Base-by-base conservation (phyloP, 1,139 yeast genomes). In the Candida sanyaensis region DNA sequence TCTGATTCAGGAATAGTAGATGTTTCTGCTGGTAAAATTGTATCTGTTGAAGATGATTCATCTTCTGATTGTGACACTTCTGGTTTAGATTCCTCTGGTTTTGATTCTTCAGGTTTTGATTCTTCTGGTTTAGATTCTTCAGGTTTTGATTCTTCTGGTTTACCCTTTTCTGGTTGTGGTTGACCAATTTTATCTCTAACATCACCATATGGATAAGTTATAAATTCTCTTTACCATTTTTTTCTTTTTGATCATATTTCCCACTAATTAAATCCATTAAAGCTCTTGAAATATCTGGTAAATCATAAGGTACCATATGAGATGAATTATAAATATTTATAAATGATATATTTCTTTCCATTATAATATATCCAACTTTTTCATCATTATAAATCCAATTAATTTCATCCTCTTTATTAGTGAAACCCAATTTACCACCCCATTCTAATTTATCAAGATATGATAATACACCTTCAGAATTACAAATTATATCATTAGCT, bases 221-320 rank as follows among this genome's bases (percentile, higher is more conserved):
- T 51, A 32, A 59, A 52, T 5, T 59, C 50, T 34, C 50, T 60
- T 45, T 46, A 26, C 58, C 61, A 3, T 52, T 55, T 2, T 53
- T 56, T 3, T 48, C 49, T 7, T 55, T 58, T 26, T 46, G 46
- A 49, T 66, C 74, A 50, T 55, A 71, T 46, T 75, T 69, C 2
- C 70, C 68, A 8, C 69, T 60, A 29, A 76, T 60, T 23, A 81
- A 52, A 59, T 86, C 92, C 39, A 86, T 68, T 44, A 93, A 71
- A 29, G 92, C 90, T 55, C 91, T 74, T 7, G 92, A 79, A 30
- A 80, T 74, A 41, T 77, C 81, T 1, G 96, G 89, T 46, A 81
- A 68, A 62, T 93, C 98, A 58, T 82, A 87, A 1, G 99, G 96
- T 23, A 92, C 96, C 99, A 93, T 93, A 63, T 93, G 99, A 4